Evolutionary conservation across 192 early-diverging fungal genomes (phyloP), one percentile per base, ranked within the genome.

Genomic region (Phlyctochytrium arcticum): DNA sequence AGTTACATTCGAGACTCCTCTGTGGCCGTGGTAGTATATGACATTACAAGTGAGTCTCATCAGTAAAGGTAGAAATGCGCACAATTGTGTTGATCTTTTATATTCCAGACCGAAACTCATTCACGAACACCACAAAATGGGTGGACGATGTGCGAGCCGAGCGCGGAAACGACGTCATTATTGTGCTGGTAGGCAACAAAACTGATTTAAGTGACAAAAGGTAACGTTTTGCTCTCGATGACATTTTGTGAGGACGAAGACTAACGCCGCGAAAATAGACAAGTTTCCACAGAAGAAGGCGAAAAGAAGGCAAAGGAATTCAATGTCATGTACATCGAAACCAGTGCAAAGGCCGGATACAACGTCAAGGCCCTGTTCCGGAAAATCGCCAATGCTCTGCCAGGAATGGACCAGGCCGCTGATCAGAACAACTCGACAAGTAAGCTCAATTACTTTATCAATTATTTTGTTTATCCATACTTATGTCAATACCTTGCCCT

Each of bases 141-240:
- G 92, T 99, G 54, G 97, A 99, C 60, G 94, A 98, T 79, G 95
- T 99, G 26, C 89, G 95, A 12, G 93, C 93, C 26, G 97, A 99
- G 81, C 89, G 97, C 57, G 97, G 97, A 19, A 88, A 90, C 67
- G 95, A 99, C 67, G 97, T 99, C 5, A 91, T 98, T 39, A 96
- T 99, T 70, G 95, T 99, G 30, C 75, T 99, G 15, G 94, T 98
- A 10, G 97, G 95, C 24, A 99, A 99, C 85, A 99, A 99, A 80
- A 96, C 94, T 5, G 97, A 99, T 77, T 78, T 99, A 67, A 91
- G 84, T 72, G 97, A 98, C 39, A 95, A 93, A 69, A 81, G 92
- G 78, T 90, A 84, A 23, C 19, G 12, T 51, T 53, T 53, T 42
- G 0, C 15, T 44, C 39, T 2, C n/a, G 10, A 42, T 42, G n/a